Evolutionary conservation across 2,329 filamentous ascomycete species (phyloP).

Genomic region (Curvularia spicifera): DNA sequence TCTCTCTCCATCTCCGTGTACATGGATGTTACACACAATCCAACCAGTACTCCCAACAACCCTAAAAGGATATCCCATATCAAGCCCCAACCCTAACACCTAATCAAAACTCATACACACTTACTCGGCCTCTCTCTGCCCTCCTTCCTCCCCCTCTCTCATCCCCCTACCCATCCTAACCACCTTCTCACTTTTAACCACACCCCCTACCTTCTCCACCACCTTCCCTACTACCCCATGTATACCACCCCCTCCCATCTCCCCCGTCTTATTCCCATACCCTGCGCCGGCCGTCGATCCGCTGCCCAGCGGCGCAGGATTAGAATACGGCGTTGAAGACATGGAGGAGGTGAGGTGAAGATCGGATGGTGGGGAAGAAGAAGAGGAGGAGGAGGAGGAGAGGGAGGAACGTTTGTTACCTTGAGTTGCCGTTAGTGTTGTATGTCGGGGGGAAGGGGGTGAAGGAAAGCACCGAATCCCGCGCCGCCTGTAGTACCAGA

Average conservation of each 20-base stretch:
- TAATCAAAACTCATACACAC: background rate
- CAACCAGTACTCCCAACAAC: background rate
- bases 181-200: conserved; percentile 58
- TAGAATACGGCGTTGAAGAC: conserved; percentile 35
- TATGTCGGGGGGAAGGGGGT: background rate
- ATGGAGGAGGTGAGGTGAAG: conserved; percentile 30
- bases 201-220: conserved; percentile 63
- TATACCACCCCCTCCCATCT: conserved; percentile 20
- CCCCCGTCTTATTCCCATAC: conserved; percentile 50
- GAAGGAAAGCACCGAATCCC: conserved; percentile 31
- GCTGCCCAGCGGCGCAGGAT: conserved; percentile 36
- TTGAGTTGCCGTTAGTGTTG: conserved; percentile 20
- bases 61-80: background rate
- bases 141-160: conserved; percentile 41
- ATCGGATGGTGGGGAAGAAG: background rate
- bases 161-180: conserved; percentile 59
- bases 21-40: background rate
- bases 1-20: background rate
- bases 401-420: conserved; percentile 46
- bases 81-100: background rate
- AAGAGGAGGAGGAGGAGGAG: conserved; percentile 3
- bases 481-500: conserved; percentile 44
- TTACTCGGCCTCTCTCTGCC: background rate
- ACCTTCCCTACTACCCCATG: conserved; percentile 63
- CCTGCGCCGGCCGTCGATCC: conserved; percentile 46